Evolutionary conservation across 352 stramenopile species (phyloP).

Genomic region (Phytophthora litchii): DNA sequence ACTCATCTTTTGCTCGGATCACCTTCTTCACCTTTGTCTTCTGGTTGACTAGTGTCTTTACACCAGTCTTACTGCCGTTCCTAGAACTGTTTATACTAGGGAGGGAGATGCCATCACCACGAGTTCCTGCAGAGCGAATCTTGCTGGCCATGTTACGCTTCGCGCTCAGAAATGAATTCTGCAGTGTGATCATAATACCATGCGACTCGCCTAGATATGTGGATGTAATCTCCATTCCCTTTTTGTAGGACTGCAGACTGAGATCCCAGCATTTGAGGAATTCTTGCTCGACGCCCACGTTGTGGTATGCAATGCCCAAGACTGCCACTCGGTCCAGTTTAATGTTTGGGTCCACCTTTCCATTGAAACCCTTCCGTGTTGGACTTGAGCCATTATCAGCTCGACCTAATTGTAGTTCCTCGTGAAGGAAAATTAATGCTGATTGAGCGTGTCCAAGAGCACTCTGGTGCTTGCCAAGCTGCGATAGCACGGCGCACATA

Average conservation of each 20-base stretch:
- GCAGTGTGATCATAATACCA: constrained; percentile 91
- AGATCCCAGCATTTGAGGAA: constrained; percentile 94
- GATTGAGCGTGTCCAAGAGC: constrained; percentile 92
- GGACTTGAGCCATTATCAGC: constrained; percentile 15
- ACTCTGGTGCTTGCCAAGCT: constrained; percentile 90
- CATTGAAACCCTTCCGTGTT: constrained; percentile 17
- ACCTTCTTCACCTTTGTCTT: constrained; percentile 45
- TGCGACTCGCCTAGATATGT: constrained; percentile 89
- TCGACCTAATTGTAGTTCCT: constrained; percentile 83
- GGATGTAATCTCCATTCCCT: constrained; percentile 89
- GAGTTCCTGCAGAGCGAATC: constrained; percentile 45
- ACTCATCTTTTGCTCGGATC: constrained; percentile 32
- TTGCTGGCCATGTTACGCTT: constrained; percentile 63
- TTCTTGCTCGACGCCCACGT: constrained; percentile 95
- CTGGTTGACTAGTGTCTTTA: constrained; percentile 46
- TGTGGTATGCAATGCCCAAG: constrained; percentile 95
- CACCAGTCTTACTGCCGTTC: constrained; percentile 26
- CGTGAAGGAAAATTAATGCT: constrained; percentile 92
- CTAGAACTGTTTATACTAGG: constrained; percentile 37
- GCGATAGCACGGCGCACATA: constrained; percentile 94
- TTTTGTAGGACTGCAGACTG: constrained; percentile 91
- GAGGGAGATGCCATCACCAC: constrained; percentile 64
- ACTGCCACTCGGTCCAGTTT: constrained; percentile 92
- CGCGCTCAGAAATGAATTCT: constrained; percentile 89
- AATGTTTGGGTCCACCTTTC: constrained; percentile 38